Percentiles rank a stretch among this genome's conserved stretches.
phyloP scores from a whole-genome alignment of 176 grass and related monocot species.

The Otatea glauca region DNA sequence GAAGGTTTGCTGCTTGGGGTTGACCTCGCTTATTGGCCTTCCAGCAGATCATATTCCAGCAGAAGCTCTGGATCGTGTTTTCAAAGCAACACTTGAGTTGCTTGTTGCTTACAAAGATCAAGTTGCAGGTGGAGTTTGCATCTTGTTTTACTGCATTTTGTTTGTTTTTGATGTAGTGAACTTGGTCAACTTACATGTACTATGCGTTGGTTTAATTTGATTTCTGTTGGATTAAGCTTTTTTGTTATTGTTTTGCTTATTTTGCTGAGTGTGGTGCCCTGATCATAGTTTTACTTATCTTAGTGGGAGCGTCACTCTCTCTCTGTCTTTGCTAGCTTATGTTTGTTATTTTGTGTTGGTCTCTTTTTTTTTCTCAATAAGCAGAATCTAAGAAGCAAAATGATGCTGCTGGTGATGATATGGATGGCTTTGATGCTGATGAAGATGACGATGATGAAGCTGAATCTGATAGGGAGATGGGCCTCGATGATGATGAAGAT shows the following conservation, averaged over 20 bases:
- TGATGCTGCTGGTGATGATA: constrained; percentile 63
- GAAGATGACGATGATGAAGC: constrained; percentile 74
- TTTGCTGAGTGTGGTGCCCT: not conserved
- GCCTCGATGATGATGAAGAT: constrained; percentile 73
- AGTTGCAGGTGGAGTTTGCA: constrained; percentile 76
- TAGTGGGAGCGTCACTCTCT: not conserved
- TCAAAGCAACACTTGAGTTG: constrained; percentile 87
- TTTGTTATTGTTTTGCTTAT: not conserved
- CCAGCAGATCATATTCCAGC: constrained; percentile 80
- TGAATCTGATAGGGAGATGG: constrained; percentile 83
- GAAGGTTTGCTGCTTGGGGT: constrained; percentile 82
- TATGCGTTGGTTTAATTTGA: not conserved
- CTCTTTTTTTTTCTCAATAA: not conserved
- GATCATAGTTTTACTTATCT: not conserved
- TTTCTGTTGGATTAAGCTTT: not conserved
- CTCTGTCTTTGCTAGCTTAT: not conserved
- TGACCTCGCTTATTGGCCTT: constrained; percentile 82
- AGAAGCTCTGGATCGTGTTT: constrained; percentile 77
- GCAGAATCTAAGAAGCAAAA: constrained; percentile 70
- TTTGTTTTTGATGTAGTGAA: not conserved
- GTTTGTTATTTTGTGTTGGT: not conserved
- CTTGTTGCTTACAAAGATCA: constrained; percentile 89
- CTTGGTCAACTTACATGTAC: not conserved
- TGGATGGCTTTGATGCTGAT: constrained; percentile 81
- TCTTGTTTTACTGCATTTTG: constrained; percentile 22